Conservation (phyloP, 345 rosid species). For the Orychophragmus violaceus region DNA sequence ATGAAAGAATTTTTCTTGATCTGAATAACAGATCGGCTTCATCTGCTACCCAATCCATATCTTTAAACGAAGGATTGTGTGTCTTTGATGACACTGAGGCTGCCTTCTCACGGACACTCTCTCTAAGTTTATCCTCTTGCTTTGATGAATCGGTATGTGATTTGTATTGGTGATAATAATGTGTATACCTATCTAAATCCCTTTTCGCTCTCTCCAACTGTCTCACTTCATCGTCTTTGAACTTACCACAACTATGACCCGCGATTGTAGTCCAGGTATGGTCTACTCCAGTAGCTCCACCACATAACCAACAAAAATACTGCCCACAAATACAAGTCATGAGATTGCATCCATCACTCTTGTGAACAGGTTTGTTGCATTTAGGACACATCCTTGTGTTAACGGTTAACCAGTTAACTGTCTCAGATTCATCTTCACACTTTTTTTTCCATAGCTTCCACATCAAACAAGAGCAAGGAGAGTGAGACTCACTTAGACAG, state of each 20-base stretch:
- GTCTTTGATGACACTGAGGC: conserved; percentile 29
- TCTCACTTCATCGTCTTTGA: conserved; percentile 32
- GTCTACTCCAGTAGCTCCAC: conserved; percentile 48
- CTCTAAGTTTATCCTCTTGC: conserved; percentile 42
- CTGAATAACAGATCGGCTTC: conserved; percentile 40
- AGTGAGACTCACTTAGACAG: conserved; percentile 74
- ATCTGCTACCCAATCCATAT: conserved; percentile 42
- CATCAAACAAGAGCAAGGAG: conserved; percentile 94
- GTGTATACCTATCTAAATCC: conserved; percentile 42
- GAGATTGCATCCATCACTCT: conserved; percentile 60
- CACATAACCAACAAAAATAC: conserved; percentile 66
- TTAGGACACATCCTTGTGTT: conserved; percentile 60
- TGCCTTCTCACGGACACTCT: conserved; percentile 23
- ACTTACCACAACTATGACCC: conserved; percentile 53
- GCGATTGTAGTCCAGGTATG: conserved; percentile 36
- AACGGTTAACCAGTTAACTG: conserved; percentile 46
- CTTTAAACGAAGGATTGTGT: conserved; percentile 21
- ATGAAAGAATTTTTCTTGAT: conserved; percentile 44
- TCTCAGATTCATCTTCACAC: conserved; percentile 54
- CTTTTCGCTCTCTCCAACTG: conserved; percentile 35
- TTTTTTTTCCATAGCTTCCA: conserved; percentile 92
- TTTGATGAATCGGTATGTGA: conserved; percentile 50
- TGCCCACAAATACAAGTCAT: conserved; percentile 55
- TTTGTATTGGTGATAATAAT: conserved; percentile 49
- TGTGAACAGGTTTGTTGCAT: conserved; percentile 49